Evolutionary conservation across 2,329 filamentous ascomycete genomes (phyloP), one percentile per base, ranked within the genome.

Genomic region (Pleomassaria siparia): DNA sequence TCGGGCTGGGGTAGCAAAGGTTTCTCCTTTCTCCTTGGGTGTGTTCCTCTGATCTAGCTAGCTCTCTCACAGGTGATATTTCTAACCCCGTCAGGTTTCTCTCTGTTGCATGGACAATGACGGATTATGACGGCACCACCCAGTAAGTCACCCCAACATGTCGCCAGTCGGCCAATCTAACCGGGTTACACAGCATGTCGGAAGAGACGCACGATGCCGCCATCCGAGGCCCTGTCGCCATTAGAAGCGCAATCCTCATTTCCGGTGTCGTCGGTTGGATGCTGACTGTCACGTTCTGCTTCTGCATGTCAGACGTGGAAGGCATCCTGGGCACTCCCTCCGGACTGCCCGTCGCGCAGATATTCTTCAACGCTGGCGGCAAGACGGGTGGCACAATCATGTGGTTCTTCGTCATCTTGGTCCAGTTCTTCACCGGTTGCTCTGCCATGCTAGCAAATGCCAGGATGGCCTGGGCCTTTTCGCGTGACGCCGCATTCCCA

Each of bases 161-260:
- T 48, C 56, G 49, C 53, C 58, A 48, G 47, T 54, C 37, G 59
- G 43, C 50, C 54, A 54, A 53, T 49, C 60, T 67, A 62, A 66
- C 42, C 3, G 41, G 24, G 40, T 53, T 36, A 21, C 54, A 53
- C 56, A 80, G 77, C 58, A 85, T 86, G 78, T 84, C 82, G 2
- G 83, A 86, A 72, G 83, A 86, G 68, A 85, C 81, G 0, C 81
- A 84, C 54, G 79, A 86, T 61, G 82, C 83, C 6, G 82, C 81
- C 2, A 74, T 81, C 42, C 75, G 76, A 49, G 83, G 82, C 0
- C 83, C 83, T 2, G 65, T 80, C 13, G 82, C 83, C 4, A 86
- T 86, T 47, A 71, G 76, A 49, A 74, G 73, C 28, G 81, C 82
- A 2, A 80, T 84, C n/a, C 64, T 82, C 2, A 77, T 85, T 8